Evolutionary conservation across 768 basidiomycete genomes (phyloP), one percentile per base, ranked within the genome.

Genomic region (Boletales sp.): DNA sequence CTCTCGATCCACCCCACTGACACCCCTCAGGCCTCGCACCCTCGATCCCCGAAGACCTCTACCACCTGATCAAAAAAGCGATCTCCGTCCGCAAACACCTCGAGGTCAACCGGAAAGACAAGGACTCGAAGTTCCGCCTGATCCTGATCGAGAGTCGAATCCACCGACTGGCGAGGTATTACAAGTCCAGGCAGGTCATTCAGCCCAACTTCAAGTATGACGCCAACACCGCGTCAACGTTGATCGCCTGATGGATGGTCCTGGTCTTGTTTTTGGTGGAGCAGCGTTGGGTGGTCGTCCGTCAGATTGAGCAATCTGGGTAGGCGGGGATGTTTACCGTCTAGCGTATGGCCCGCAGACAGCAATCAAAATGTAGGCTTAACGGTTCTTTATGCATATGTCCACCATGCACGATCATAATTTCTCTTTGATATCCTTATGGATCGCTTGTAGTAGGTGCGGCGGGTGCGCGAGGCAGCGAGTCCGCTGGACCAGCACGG

Each of bases 21-120:
- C 44, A 40, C 41, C 31, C 42, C 43, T 44, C 33, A 95, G 94
- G 91, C 75, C 89, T 98, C 76, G 94, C 86, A 71, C 94, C 95
- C 66, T 81, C 85, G 74, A 90, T 98, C 78, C 95, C 95, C 63
- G 95, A 99, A 84, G 95, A 96, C 82, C 88, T 97, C 56, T 96
- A 92, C 88, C 87, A 93, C 83, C 86, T 96, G 73, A 87, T 98
- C 84, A 97, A 97, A 86, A 99, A 97, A 86, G 95, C 95, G 72
- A 94, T 99, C 67, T 81, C 91, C 64, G 93, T 99, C 67, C 93
- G 94, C 75, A 98, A 97, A 81, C 95, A 98, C 75, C 83, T 99
- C 62, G 92, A 96, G 74, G 79, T 82, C 65, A 97, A 96, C 87
- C 86, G 95, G 71, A 95, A 94, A 74, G 95, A 99, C 83, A 95